A percentile compares a stretch with the other conserved stretches of the same genome.
phyloP scores from a whole-genome alignment of 257 asterid genomes.

The Euphrasia confusa region DNA sequence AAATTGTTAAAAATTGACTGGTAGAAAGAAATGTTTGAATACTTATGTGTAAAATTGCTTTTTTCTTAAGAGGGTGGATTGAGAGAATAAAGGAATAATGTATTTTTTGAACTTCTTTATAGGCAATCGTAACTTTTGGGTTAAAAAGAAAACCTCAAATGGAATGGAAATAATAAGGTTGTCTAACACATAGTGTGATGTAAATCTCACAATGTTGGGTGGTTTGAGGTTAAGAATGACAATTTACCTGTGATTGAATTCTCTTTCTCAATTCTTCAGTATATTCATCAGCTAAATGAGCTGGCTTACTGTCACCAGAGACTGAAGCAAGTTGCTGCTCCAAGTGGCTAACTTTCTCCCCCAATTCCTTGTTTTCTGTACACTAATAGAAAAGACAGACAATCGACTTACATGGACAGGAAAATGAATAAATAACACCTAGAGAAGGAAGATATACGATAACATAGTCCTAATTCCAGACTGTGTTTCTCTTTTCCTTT shows the following conservation, averaged over 20 bases:
- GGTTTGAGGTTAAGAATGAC: conserved; percentile 14
- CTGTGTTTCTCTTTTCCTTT: neutral
- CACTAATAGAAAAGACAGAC: conserved; percentile 46
- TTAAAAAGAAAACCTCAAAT: too few relatives aligned
- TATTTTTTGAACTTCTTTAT: too few relatives aligned
- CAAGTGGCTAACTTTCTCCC: conserved; percentile 48
- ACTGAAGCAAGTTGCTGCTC: conserved; percentile 66
- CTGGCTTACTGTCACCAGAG: conserved; percentile 35
- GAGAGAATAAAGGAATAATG: too few relatives aligned
- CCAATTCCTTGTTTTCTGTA: conserved; percentile 69
- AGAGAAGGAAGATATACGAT: conserved; percentile 5
- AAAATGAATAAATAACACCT: conserved; percentile 19
- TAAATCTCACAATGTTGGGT: neutral
- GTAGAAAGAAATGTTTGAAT: too few relatives aligned
- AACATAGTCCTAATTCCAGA: neutral
- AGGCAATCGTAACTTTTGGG: too few relatives aligned
- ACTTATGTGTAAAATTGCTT: too few relatives aligned
- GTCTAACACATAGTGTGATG: neutral
- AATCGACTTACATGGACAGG: conserved; percentile 12
- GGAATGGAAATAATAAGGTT: neutral
- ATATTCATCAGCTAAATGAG: conserved; percentile 46
- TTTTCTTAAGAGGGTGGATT: too few relatives aligned
- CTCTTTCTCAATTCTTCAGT: conserved; percentile 61
- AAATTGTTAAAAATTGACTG: too few relatives aligned
- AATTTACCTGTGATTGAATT: conserved; percentile 73